A percentile compares a stretch with the other conserved stretches of the same genome.
Evolutionary conservation across 2,329 filamentous ascomycete genomes (phyloP).

Genomic region (Coniochaeta hoffmannii): DNA sequence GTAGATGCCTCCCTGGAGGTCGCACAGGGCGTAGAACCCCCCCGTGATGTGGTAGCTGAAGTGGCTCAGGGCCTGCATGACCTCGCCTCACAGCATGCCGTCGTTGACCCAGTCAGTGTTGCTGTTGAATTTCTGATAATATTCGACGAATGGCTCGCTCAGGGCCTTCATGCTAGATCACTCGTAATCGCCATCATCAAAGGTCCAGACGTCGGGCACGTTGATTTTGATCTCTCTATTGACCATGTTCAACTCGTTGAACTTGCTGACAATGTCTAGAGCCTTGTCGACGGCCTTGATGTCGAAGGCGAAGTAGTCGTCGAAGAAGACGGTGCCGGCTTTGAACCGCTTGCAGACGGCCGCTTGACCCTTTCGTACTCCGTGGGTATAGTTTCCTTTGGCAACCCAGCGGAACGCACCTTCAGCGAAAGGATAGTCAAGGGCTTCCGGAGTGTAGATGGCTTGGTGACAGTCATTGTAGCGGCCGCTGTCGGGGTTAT

Average conservation of each 20-base stretch:
- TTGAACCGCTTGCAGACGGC: slow-evolving; percentile 33
- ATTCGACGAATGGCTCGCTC: slow-evolving; percentile 30
- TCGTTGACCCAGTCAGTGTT: slow-evolving; percentile 30
- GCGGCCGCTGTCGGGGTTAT: slow-evolving; percentile 15
- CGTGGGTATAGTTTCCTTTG: slow-evolving; percentile 20
- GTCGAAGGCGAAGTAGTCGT: slow-evolving; percentile 26
- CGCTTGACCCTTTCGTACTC: slow-evolving; percentile 20
- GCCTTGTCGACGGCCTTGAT: slow-evolving; percentile 27
- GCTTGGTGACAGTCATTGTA: slow-evolving; percentile 15
- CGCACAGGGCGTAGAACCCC: slow-evolving; percentile 30
- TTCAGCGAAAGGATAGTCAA: slow-evolving; percentile 15
- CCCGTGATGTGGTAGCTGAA: slow-evolving; percentile 31
- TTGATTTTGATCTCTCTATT: slow-evolving; percentile 27
- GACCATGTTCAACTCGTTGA: slow-evolving; percentile 23
- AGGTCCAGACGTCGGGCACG: slow-evolving; percentile 19
- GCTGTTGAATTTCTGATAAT: slow-evolving; percentile 37
- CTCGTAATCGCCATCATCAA: background rate
- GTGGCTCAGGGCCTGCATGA: slow-evolving; percentile 35
- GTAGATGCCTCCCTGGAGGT: slow-evolving; percentile 34
- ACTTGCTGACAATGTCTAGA: slow-evolving; percentile 26
- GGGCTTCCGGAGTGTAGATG: background rate
- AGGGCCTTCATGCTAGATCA: slow-evolving; percentile 15
- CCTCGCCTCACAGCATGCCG: slow-evolving; percentile 21
- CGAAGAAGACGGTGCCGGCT: slow-evolving; percentile 23
- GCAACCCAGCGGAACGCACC: slow-evolving; percentile 21